These are phyloP conservation scores for Penicillium alfredii DNA, from an alignment of 495 filamentous ascomycete species.

Conservation along the genomic window DNA sequence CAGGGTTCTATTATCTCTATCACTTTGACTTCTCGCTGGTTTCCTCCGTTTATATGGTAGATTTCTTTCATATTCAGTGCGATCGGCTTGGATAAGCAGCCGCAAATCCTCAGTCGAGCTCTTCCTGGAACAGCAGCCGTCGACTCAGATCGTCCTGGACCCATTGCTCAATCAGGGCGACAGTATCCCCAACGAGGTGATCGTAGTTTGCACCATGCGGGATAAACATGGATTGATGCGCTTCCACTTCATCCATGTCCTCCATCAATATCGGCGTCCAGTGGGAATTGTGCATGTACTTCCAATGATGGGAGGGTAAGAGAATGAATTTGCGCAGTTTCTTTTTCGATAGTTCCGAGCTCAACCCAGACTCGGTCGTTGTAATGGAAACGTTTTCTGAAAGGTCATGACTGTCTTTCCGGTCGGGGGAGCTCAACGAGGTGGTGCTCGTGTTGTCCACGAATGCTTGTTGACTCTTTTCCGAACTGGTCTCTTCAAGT, in stretches of 20 bases:
- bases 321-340: constrained; percentile 73
- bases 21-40: no score
- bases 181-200: constrained; percentile 67
- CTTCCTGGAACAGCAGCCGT: constrained; percentile 16
- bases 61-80: no score
- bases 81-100: no score
- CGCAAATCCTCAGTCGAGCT: constrained; percentile 10
- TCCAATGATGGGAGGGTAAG: constrained; percentile 51
- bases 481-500: not conserved
- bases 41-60: no score
- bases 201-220: constrained; percentile 60
- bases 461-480: not conserved
- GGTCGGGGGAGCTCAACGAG: constrained; percentile 7
- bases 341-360: constrained; percentile 19
- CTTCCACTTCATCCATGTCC: constrained; percentile 75
- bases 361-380: constrained; percentile 4
- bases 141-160: constrained; percentile 46
- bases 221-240: constrained; percentile 80
- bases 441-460: constrained; percentile 1
- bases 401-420: not conserved
- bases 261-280: constrained; percentile 78
- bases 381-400: constrained; percentile 12
- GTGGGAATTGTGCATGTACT: constrained; percentile 47
- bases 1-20: no score
- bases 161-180: constrained; percentile 64